Base-by-base conservation (phyloP, 2,329 filamentous ascomycete genomes). In the Colletotrichum cuscutae region DNA sequence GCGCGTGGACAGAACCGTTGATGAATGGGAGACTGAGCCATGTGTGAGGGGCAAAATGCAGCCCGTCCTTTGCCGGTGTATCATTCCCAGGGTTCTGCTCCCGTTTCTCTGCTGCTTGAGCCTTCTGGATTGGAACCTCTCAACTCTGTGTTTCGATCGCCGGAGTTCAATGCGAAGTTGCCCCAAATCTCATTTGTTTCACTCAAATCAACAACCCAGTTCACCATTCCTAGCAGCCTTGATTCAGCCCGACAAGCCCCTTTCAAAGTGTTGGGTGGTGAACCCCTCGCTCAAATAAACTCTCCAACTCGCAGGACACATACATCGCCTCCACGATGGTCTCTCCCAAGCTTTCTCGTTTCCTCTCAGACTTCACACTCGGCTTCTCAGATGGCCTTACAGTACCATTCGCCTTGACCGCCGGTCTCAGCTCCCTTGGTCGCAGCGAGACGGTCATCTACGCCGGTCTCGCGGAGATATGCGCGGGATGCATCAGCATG, bases 341-440 rank as follows among this genome's bases (percentile, higher is more conserved):
- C 1, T 68, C 69, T 11, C 81, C 80, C 3, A 75, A 75, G 1
- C 76, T 82, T 22, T 77, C 80, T 1, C 82, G 82, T 13, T 86
- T 91, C 74, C 81, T 91, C 13, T 86, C 88, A 52, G 91, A 94
- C 81, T 89, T 92, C 71, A 94, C 93, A 1, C 89, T 94, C 73
- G 93, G 93, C 26, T 90, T 94, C 75, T 90, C 92, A 0, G 93
- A 95, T 82, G 93, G 93, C 13, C 84, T 94, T 72, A 94, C 93
- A 0, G 93, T 94, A 0, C 93, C 93, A 0, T 94, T 95, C 77
- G 93, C 93, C 22, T 84, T 94, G 22, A 94, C 92, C 0, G 92
- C 93, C 1, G 92, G 93, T 3, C 85, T 95, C 4, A 89, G 88
- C 24, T 88, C 88, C 3, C 83, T 92, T 5, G 90, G 90, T 3